Evolutionary conservation across 2,329 filamentous ascomycete species (phyloP).

Genomic region (Acrodontium crateriforme): DNA sequence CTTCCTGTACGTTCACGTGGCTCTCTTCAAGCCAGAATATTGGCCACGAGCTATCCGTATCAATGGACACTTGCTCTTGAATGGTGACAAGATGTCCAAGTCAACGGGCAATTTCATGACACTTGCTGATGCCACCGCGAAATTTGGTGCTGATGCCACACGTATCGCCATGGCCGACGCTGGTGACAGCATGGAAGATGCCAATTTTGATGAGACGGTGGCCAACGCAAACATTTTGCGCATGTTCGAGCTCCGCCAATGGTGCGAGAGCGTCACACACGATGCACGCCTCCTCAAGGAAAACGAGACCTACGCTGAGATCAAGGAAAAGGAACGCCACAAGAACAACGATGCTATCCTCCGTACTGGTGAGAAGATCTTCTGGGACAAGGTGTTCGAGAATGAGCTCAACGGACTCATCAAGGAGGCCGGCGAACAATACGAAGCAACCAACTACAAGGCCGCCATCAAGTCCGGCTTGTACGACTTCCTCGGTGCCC

Average conservation of each 20-base stretch:
- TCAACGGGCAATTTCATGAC: constrained; percentile 96
- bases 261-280: constrained; percentile 74
- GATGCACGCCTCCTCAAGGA: constrained; percentile 38
- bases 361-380: constrained; percentile 58
- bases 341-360: constrained; percentile 47
- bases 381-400: constrained; percentile 80
- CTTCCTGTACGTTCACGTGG: constrained; percentile 85
- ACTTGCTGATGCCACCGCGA: constrained; percentile 67
- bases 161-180: constrained; percentile 87
- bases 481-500: constrained; percentile 80
- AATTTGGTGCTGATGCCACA: constrained; percentile 89
- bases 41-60: constrained; percentile 78
- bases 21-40: constrained; percentile 74
- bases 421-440: constrained; percentile 65
- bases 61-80: constrained; percentile 87
- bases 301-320: constrained; percentile 29
- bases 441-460: constrained; percentile 68
- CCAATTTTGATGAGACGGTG: constrained; percentile 92
- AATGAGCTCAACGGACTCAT: constrained; percentile 84
- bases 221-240: constrained; percentile 85
- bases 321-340: constrained; percentile 28
- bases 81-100: constrained; percentile 98
- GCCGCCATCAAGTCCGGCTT: constrained; percentile 70
- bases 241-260: constrained; percentile 70
- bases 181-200: constrained; percentile 85